A percentile compares a stretch with the other conserved stretches of the same genome.
phyloP scores from a whole-genome alignment of 371 early-diverging fungal species.

The Syncephalastrum contaminatum region DNA sequence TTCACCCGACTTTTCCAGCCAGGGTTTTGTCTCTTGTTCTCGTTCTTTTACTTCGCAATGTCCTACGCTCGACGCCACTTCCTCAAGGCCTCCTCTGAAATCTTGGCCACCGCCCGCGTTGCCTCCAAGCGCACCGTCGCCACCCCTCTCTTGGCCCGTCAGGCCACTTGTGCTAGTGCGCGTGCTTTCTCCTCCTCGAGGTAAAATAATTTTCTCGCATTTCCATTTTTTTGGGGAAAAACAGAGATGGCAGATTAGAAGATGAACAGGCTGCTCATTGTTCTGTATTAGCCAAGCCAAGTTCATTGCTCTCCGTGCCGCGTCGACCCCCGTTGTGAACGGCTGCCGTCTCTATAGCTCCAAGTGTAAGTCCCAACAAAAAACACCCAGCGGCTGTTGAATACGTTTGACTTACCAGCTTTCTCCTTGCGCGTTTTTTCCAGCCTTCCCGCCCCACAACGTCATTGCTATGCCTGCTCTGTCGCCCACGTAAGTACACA shows the following conservation, averaged over 20 bases:
- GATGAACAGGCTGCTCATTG: background rate
- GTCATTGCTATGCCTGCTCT: constrained; percentile 97
- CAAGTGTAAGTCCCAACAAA: constrained; percentile 47
- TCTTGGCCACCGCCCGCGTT: constrained; percentile 39
- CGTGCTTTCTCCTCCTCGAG: constrained; percentile 39
- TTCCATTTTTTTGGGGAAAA: constrained; percentile 1
- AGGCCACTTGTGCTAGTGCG: constrained; percentile 17
- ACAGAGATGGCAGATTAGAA: no score
- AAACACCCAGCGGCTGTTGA: background rate
- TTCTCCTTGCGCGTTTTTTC: constrained; percentile 5
- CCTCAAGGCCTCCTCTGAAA: constrained; percentile 31
- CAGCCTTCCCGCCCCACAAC: constrained; percentile 85
- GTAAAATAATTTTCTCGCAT: constrained; percentile 18
- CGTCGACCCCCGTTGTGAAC: constrained; percentile 26
- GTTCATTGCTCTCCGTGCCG: constrained; percentile 51
- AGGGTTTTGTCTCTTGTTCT: constrained; percentile 10
- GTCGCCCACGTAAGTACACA: constrained; percentile 81
- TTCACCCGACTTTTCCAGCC: constrained; percentile 10
- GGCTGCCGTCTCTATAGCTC: constrained; percentile 57
- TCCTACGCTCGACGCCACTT: constrained; percentile 49
- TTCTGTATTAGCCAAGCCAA: constrained; percentile 30
- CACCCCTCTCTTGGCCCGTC: constrained; percentile 35
- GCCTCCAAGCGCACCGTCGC: constrained; percentile 20
- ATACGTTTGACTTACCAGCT: constrained; percentile 3
- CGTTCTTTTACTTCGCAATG: constrained; percentile 14